Percentiles rank a stretch among this genome's conserved stretches.
Conservation (phyloP, 768 basidiomycete species). For the Russula lepida region DNA sequence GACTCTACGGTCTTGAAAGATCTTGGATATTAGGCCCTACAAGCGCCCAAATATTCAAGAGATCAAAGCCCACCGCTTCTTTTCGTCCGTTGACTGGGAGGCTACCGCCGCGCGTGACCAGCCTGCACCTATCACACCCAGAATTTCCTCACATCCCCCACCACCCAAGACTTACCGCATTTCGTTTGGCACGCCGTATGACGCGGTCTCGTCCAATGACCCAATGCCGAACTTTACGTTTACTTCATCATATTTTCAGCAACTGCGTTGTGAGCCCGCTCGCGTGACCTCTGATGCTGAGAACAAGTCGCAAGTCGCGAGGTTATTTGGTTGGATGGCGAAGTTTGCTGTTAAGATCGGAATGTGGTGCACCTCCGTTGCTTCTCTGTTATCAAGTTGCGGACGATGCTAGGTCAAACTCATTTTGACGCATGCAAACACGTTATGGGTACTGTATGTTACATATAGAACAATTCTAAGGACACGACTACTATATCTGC, state of each 20-base stretch:
- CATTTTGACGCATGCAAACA: too few species aligned
- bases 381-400: slow-evolving; percentile 2
- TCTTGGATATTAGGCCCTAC: slow-evolving; percentile 10
- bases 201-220: background rate
- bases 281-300: background rate
- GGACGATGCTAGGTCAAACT: background rate
- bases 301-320: background rate
- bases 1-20: background rate
- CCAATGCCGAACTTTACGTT: slow-evolving; percentile 11
- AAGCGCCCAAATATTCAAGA: slow-evolving; percentile 12
- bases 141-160: background rate
- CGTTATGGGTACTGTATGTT: background rate
- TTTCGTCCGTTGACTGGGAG: slow-evolving; percentile 17
- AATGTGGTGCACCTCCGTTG: background rate
- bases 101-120: slow-evolving; percentile 1
- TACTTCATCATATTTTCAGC: slow-evolving; percentile 1
- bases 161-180: slow-evolving; percentile 16
- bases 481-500: background rate
- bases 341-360: background rate
- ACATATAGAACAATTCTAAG: background rate
- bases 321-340: background rate
- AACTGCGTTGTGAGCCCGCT: background rate
- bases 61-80: slow-evolving; percentile 19
- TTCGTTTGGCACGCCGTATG: slow-evolving; percentile 12
- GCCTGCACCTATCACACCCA: slow-evolving; percentile 12